These are phyloP conservation scores for Cryptococcus jaspeensis DNA, from an alignment of 1,284 basidiomycete genomes.

Conservation along the genomic window DNA sequence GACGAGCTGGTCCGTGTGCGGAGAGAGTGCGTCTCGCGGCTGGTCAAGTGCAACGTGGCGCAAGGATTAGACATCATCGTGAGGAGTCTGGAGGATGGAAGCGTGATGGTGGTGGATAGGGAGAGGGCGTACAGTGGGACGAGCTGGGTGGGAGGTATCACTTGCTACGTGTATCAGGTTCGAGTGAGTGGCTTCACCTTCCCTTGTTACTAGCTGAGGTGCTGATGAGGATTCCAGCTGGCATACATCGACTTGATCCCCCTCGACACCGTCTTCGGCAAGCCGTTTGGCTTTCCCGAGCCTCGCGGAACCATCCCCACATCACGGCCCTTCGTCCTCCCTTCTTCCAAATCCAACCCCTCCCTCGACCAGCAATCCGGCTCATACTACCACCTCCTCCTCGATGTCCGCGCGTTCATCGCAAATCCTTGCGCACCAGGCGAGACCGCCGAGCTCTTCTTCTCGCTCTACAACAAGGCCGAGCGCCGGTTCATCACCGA, in stretches of 20 bases:
- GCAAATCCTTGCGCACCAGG: constrained; percentile 84
- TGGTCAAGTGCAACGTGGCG: constrained; percentile 86
- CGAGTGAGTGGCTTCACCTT: constrained; percentile 29
- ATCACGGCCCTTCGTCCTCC: constrained; percentile 7
- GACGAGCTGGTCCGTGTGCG: constrained; percentile 83
- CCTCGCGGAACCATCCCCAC: neutral
- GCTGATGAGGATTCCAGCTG: constrained; percentile 47
- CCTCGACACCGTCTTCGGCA: constrained; percentile 42
- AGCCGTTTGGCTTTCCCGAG: constrained; percentile 6
- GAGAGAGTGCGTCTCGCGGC: constrained; percentile 79
- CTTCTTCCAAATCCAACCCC: neutral
- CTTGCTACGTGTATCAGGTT: constrained; percentile 72
- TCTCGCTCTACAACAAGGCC: constrained; percentile 85
- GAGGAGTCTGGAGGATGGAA: constrained; percentile 86
- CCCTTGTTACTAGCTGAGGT: too few species aligned
- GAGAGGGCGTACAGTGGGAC: constrained; percentile 70
- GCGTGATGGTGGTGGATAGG: constrained; percentile 78
- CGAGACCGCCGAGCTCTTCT: constrained; percentile 88
- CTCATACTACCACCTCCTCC: constrained; percentile 72
- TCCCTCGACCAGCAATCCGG: neutral
- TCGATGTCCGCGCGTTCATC: constrained; percentile 88
- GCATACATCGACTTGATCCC: constrained; percentile 70
- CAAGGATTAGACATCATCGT: constrained; percentile 95
- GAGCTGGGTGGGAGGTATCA: constrained; percentile 64
- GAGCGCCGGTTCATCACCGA: constrained; percentile 85